Base-by-base conservation (phyloP, 345 rosid species). In the Salix dunnii region DNA sequence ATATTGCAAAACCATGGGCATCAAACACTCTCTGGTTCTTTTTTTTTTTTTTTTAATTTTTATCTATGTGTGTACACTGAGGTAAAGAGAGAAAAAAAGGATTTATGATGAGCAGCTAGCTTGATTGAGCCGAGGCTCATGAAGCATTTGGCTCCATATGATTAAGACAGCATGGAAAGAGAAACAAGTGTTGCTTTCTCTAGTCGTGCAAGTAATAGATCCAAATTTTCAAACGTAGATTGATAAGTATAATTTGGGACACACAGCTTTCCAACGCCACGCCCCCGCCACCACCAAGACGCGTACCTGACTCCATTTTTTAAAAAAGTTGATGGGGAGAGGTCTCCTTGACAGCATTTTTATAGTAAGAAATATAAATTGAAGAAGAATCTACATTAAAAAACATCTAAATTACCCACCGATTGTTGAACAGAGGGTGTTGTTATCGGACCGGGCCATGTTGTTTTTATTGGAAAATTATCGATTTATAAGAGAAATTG, bases 181-280 rank as follows among this genome's bases (percentile, higher is more conserved):
- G 77, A 75, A 48, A 27, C 3, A 51, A 49, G 71, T 75, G 71
- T 75, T 66, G 7, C 70, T 65, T 74, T 65, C 43, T 48, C 27
- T 65, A n/a, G 28, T 62, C 25, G 9, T 31, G 1, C 13, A 55
- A 71, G 40, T 25, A 51, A 51, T 30, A 13, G 20, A 30, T 62
- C 61, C 46, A 30, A 46, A 21, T 20, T 74, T 46, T 74, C 42
- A 64, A 64, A 63, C 21, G 30, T 63, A 28, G 60, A 7, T 65
- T 7, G 3, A 48, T 66, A 21, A 31, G 20, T 30, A 31, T 74
- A 49, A 21, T 53, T 46, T 65, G 14, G 23, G 21, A 21, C n/a
- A 70, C 33, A 31, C n/a, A 48, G 46, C 48, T 48, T 48, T 74
- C 49, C 77, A 65, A 33, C n/a, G 33, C 23, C 70, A 65, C 31